Percentiles rank a stretch among this genome's conserved stretches.
phyloP scores from a whole-genome alignment of 306 rosid species.

The Lathyrus aphaca region DNA sequence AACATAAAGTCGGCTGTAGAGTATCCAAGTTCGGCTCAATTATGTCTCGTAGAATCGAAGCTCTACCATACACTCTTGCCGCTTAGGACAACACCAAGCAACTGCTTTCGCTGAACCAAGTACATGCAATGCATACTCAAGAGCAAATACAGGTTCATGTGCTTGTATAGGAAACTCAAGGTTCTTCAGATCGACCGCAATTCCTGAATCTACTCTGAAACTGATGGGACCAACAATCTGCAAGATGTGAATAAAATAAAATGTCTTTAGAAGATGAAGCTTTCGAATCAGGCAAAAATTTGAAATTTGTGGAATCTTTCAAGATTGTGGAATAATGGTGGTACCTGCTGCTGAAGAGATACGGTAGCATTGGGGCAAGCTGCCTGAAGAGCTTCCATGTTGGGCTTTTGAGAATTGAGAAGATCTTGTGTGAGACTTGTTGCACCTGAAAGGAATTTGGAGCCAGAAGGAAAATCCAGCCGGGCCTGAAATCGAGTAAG shows the following conservation, averaged over 20 bases:
- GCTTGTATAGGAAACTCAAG: conserved; percentile 43
- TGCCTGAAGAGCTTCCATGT: conserved; percentile 63
- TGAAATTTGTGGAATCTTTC: neutral
- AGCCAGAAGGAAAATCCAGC: conserved; percentile 80
- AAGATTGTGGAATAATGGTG: conserved; percentile 34
- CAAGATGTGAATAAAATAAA: conserved; percentile 29
- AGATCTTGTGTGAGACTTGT: conserved; percentile 63
- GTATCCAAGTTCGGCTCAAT: conserved; percentile 36
- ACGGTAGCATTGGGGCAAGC: conserved; percentile 67
- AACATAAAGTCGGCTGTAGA: neutral
- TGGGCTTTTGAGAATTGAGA: conserved; percentile 65
- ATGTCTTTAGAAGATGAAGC: conserved; percentile 9
- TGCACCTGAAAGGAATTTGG: conserved; percentile 73
- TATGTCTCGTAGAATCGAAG: conserved; percentile 86
- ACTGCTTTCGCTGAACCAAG: conserved; percentile 96
- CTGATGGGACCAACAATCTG: conserved; percentile 91
- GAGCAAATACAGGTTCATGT: conserved; percentile 72
- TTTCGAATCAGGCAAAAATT: conserved; percentile 11
- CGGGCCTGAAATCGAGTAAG: conserved; percentile 78
- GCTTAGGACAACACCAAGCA: conserved; percentile 93
- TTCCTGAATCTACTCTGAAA: conserved; percentile 80
- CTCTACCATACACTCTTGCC: conserved; percentile 83
- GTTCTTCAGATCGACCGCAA: conserved; percentile 62
- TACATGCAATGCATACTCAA: conserved; percentile 79
- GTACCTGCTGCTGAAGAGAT: conserved; percentile 96